Base-by-base conservation (phyloP, 306 rosid species). In the Quercus rubra region DNA sequence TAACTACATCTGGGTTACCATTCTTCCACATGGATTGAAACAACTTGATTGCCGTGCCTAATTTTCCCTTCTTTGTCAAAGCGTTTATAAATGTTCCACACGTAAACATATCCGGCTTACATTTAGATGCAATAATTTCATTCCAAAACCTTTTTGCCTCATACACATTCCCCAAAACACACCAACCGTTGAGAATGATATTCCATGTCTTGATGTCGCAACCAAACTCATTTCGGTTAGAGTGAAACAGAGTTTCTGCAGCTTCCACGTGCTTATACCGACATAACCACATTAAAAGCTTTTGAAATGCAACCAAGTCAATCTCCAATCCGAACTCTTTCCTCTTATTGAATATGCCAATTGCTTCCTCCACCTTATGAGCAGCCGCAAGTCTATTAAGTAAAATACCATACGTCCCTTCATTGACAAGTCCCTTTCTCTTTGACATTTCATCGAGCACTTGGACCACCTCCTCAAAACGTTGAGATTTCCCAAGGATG, bases 91-190 rank as follows among this genome's bases (percentile, higher is more conserved):
- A 86, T 7, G 83, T 94, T 7, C 76, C 91, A 63, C 84, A 88
- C 0, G 96, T 90, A 79, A 79, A 92, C 33, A 86, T 51, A 84
- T 94, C 96, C 19, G 94, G 94, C 86, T 69, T 85, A 79, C 91
- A 89, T 74, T 83, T 79, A 5, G 93, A 94, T 5, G 85, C 87
- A 30, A 90, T 15, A 25, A 90, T 87, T 52, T 93, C 93, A 38
- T 85, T 89, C 98, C 98, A 93, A 56, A 92, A 74, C 87, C 96
- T 81, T 78, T 92, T 94, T 5, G 92, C 92, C 82, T 94, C 97
- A 0, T 62, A 78, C 4, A 83, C 88, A 74, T 93, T 92, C 77
- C 90, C 96, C 49, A 89, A 63, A 5, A 90, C 89, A 70, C 98
- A 93, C 98, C 98, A 94, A 5, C 98, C 98, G n/a, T 89, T 89